Base-by-base conservation (phyloP, 805 yeast species). In the Metschnikowia henanensis region DNA sequence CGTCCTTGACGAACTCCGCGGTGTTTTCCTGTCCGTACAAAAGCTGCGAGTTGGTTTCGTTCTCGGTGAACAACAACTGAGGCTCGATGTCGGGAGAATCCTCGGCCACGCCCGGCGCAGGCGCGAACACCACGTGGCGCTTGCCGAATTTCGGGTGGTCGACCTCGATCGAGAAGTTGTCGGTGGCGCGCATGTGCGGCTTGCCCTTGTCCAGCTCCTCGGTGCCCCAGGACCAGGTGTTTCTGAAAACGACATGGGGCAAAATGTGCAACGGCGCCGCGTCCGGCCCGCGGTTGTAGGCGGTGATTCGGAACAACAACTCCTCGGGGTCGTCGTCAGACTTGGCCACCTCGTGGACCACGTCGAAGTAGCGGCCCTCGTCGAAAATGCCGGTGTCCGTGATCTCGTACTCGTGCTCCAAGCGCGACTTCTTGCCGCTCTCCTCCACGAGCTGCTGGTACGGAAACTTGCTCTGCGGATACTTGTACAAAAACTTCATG, bases 201-300 rank as follows among this genome's bases (percentile, higher is more conserved):
- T 78, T 81, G 43, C 60, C 63, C 32, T 59, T 57, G 34, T 66
- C 59, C 31, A 65, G 66, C 45, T 77, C 81, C 47, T 75, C 73
- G 10, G 74, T 68, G 35, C 91, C 88, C 96, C 97, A 90, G n/a
- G 84, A 70, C 97, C 97, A 90, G 13, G 94, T 87, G 66, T 90
- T 90, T 68, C 97, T 77, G 66, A 83, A 87, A 52, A 82, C 80
- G 23, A 87, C 66, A 53, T 90, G 97, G 8, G 97, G 97, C 48
- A 87, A 65, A 34, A 91, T 76, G 64, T 89, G 95, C 47, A 90
- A 70, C 2, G 96, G 95, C n/a, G 96, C 96, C 5, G 94, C 75
- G 43, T 85, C 81, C 43, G 79, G 79, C 30, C 94, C 82, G 51
- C 96, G 73, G 62, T 90, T 90, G 62, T 85, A 85, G 32, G 96